Evolutionary conservation across 768 basidiomycete genomes (phyloP).

Genomic region (Lactifluus hygrophoroides): DNA sequence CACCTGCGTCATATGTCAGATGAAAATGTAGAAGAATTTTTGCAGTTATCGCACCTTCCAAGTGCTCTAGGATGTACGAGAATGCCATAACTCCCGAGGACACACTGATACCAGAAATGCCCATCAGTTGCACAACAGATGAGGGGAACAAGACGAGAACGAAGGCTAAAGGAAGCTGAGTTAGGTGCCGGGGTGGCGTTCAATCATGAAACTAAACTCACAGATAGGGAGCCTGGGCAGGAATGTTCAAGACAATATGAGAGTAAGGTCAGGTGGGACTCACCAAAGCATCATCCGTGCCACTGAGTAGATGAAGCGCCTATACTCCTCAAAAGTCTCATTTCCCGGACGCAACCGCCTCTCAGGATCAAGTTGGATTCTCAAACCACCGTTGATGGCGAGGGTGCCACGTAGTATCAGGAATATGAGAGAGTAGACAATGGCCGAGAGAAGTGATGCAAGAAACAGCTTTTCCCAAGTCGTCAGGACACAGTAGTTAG

Average conservation of each 20-base stretch:
- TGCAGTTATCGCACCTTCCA: constrained; percentile 33
- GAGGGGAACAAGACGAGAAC: constrained; percentile 51
- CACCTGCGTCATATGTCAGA: constrained; percentile 33
- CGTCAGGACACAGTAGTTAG: background rate
- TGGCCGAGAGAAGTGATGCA: constrained; percentile 43
- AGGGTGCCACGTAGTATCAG: constrained; percentile 52
- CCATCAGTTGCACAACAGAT: constrained; percentile 41
- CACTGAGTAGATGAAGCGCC: constrained; percentile 52
- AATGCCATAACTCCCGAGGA: constrained; percentile 41
- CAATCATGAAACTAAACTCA: constrained; percentile 26
- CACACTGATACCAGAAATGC: constrained; percentile 41
- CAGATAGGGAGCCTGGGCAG: constrained; percentile 49
- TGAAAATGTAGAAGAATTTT: constrained; percentile 17
- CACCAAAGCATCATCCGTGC: constrained; percentile 66
- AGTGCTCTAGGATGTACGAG: constrained; percentile 28
- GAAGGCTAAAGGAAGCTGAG: constrained; percentile 41
- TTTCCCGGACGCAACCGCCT: constrained; percentile 33
- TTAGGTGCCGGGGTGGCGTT: constrained; percentile 6
- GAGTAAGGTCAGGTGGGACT: constrained; percentile 20
- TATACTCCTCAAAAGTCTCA: constrained; percentile 38
- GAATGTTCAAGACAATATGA: constrained; percentile 2
- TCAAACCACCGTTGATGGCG: constrained; percentile 41
- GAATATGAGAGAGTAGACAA: constrained; percentile 54
- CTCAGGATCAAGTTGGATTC: constrained; percentile 40
- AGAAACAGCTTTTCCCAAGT: constrained; percentile 42